Base-by-base conservation (phyloP, 768 basidiomycete genomes). In the Lepiota venenata region DNA sequence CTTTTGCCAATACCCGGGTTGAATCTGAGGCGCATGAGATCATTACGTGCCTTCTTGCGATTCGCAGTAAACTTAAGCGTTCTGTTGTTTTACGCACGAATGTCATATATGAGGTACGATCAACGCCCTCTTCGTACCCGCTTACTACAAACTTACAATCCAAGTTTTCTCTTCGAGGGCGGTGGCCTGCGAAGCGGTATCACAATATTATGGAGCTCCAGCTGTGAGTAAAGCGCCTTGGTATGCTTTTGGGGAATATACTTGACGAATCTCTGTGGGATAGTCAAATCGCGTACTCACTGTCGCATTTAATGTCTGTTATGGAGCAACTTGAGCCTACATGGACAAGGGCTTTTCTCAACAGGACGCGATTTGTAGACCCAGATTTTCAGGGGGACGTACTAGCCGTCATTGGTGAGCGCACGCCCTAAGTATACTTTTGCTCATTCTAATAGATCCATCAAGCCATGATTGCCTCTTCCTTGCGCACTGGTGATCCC, bases 371-470 rank as follows among this genome's bases (percentile, higher is more conserved):
- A 10, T 79, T 95, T 56, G 72, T 85, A 35, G 91, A 94, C 63
- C 76, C 85, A 0, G 82, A 85, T 58, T 94, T 94, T 60, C 84
- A 93, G 58, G 93, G 92, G 1, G 91, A 93, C 52, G 76, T 92
- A 6, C 74, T 94, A 3, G 88, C 91, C 9, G 88, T 93, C 6
- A 83, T 93, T 55, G 86, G 88, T 87, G 56, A 47, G 81, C 20
- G 22, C 4, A 9, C 4, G 3, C 25, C 25, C 25, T 25, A 25
- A 25, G 21, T 12, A 39, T 15, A 16, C n/a, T 25, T n/a, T 47
- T 44, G 14, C 10, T 35, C 53, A 27, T 43, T 45, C 20, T 22
- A 14, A 32, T 47, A 37, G 32, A 38, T 57, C 18, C 21, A 37
- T 57, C 18, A 16, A 91, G 89, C 80, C 29, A 81, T 95, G 79